Base-by-base conservation (phyloP, 2,329 filamentous ascomycete species). In the Bimuria novae-zelandiae region DNA sequence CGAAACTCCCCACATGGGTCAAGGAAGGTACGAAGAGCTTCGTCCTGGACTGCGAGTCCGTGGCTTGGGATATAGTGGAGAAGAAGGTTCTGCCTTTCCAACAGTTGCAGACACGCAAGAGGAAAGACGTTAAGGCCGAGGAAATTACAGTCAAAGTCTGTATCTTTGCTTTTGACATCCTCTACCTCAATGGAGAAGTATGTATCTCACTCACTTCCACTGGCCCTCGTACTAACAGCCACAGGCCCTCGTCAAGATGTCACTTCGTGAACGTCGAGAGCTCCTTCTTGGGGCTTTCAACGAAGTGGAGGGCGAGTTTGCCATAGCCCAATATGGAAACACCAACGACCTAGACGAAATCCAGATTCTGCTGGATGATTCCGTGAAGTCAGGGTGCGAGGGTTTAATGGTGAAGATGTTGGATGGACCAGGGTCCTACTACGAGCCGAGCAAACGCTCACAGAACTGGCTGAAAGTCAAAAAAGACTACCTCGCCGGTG, bases 401-500 rank as follows among this genome's bases (percentile, higher is more conserved):
- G 94, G 94, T 10, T 80, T 99, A 48, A 99, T 99, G 94, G 94
- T 99, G 12, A 99, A 99, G 80, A 99, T 99, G 94, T 78, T 99
- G 54, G 93, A 97, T 71, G 94, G 93, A 0, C 80, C 84, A 6
- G 93, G 97, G 75, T 96, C 90, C 63, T 90, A 90, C 64, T 99
- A 99, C 71, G 93, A 97, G 76, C 94, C 94, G 17, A 96, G 90
- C 67, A 96, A 96, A 73, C 88, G 94, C 60, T 96, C 90, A 75
- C 89, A 94, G 54, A 99, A 99, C 70, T 99, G 94, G 94, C 88
- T 99, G 60, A 99, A 99, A 82, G 77, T 97, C 76, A 99, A 99
- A 76, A 99, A 99, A 71, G 94, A 99, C 70, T 99, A 99, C 72
- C 89, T 99, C 51, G 83, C 89, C 5, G 93, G 93, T 47, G 87